Base-by-base conservation (phyloP, 495 filamentous ascomycete genomes). In the Sabuloglossum arenarium region DNA sequence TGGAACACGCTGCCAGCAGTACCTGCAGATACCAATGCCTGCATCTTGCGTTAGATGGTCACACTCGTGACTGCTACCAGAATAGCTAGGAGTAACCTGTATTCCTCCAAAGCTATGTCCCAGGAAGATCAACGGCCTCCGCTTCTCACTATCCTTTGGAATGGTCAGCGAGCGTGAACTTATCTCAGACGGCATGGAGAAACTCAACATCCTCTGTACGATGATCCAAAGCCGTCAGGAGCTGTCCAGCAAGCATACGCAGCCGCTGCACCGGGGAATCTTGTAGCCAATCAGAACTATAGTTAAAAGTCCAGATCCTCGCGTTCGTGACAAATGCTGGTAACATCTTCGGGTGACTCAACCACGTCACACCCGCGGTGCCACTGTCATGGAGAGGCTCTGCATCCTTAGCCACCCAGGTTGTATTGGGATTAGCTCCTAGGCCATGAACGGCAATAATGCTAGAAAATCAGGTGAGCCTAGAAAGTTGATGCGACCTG, bases 401-500 rank as follows among this genome's bases (percentile, higher is more conserved):
- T 14, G 21, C 23, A 23, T 55, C 47, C 37, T 54, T 55, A 3
- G 23, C 34, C 6, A 37, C 25, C 56, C 56, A 58, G 6, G 56
- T 58, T 6, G 54, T 12, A 9, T 37, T 14, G 28, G 56, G 56
- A 39, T 58, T 28, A 14, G 56, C 56, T 30, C 56, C 56, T 24
- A 58, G 49, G 24, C 56, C 56, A 14, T 58, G 56, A 24, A 58
- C 49, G 9, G 56, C 56, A 29, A 58, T 24, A 58, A 58, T 58
- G 23, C 56, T 58, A 28, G 5, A 2, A 6, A 37, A 6, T 14
- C n/a, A n/a, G n/a, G 34, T 1, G 34, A 37, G 11, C 9, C 16
- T 37, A 37, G 34, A 6, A 37, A 37, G 11, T 14, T n/a, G n/a
- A 37, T 12, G 2, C 10, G 11, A 1, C 11, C 12, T 14, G 16